Evolutionary conservation across 768 basidiomycete genomes (phyloP).

Genomic region (Suillus tomentosus): DNA sequence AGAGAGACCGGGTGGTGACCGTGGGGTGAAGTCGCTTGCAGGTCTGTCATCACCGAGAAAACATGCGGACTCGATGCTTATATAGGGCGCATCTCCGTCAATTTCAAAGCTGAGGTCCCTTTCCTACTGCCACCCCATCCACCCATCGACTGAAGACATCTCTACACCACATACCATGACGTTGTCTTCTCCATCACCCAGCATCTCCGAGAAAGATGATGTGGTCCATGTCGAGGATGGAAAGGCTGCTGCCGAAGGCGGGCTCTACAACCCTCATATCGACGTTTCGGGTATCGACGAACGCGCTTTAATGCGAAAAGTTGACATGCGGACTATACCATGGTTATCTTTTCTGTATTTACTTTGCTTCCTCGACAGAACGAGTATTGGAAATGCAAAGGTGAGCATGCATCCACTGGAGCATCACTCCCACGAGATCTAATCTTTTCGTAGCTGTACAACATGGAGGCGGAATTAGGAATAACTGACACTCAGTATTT

Average conservation of each 20-base stretch:
- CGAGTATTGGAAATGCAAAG: slow-evolving; percentile 51
- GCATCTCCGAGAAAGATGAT: slow-evolving; percentile 15
- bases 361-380: slow-evolving; percentile 67
- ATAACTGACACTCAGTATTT: slow-evolving; percentile 69
- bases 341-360: slow-evolving; percentile 79
- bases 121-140: not conserved
- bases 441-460: slow-evolving; percentile 52
- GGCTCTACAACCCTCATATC: slow-evolving; percentile 44
- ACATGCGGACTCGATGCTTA: not conserved
- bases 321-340: slow-evolving; percentile 65
- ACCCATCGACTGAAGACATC: not conserved
- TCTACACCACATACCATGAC: not conserved
- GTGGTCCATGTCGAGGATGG: slow-evolving; percentile 13
- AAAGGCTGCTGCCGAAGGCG: not conserved
- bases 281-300: slow-evolving; percentile 68
- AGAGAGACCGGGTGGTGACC: not conserved
- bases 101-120: not conserved
- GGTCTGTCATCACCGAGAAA: not conserved
- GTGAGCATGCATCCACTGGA: slow-evolving; percentile 10
- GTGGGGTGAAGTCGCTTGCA: not conserved
- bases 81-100: not conserved
- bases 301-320: slow-evolving; percentile 67
- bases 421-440: not conserved
- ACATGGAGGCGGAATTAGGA: slow-evolving; percentile 57
- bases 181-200: not conserved